Evolutionary conservation across 1,139 yeast species (phyloP).

Genomic region (Candida labiduridarum): DNA sequence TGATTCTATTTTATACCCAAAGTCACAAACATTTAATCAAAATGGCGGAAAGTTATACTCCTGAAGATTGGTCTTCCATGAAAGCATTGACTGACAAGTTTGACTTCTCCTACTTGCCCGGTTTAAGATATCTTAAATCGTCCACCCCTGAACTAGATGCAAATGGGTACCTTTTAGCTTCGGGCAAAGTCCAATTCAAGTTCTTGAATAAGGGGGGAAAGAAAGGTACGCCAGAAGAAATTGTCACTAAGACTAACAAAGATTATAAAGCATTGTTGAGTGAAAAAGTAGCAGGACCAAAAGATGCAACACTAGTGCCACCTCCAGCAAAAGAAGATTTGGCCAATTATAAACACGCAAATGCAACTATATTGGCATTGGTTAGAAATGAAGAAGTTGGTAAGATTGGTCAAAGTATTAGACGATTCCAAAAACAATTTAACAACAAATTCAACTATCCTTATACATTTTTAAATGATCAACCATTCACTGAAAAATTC

Average conservation of each 20-base stretch:
- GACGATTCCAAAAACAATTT: conserved; percentile 62
- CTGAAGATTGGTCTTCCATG: conserved; percentile 13
- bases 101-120: conserved; percentile 13
- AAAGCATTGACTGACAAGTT: conserved; percentile 12
- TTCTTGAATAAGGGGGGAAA: conserved; percentile 34
- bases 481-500: conserved; percentile 61
- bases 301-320: conserved; percentile 42
- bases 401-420: conserved; percentile 53
- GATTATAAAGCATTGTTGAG: conserved; percentile 35
- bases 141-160: conserved; percentile 3
- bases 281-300: conserved; percentile 48
- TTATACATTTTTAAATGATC: conserved; percentile 77
- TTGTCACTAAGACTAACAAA: conserved; percentile 35
- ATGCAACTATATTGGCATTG: conserved; percentile 73
- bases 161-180: conserved; percentile 20
- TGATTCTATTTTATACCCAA: neutral
- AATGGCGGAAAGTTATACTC: conserved; percentile 7
- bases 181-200: conserved; percentile 35
- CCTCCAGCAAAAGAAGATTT: conserved; percentile 30
- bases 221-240: conserved; percentile 29
- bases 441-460: conserved; percentile 75
- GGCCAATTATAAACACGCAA: conserved; percentile 46
- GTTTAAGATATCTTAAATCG: conserved; percentile 8
- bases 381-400: conserved; percentile 66
- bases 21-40: conserved; percentile 5